Evolutionary conservation across 495 filamentous ascomycete species (phyloP).

Genomic region (Paragyromitra xinjiangensis): DNA sequence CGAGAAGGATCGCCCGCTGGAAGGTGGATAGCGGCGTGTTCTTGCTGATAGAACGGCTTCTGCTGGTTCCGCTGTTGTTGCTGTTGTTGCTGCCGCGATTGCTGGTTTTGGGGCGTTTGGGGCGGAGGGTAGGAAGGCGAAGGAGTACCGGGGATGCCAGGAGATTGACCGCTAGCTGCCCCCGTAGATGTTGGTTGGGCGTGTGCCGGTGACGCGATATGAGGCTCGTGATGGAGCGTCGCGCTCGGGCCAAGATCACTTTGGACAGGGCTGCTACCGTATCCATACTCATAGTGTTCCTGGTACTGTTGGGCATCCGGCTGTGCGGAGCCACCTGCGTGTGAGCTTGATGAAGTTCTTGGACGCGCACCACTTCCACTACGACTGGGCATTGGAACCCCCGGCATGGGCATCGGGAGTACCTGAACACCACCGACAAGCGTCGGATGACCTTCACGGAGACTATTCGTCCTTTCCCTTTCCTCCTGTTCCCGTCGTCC

Average conservation of each 20-base stretch:
- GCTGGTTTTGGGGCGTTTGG: constrained; percentile 51
- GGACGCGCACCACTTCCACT: constrained; percentile 60
- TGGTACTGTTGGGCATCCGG: constrained; percentile 47
- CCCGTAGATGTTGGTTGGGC: constrained; percentile 52
- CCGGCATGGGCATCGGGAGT: constrained; percentile 87
- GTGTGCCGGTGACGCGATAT: constrained; percentile 47
- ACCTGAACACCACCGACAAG: constrained; percentile 93
- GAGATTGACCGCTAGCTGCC: constrained; percentile 55
- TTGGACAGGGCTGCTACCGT: constrained; percentile 49
- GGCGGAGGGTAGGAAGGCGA: constrained; percentile 53
- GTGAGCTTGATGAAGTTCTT: constrained; percentile 54
- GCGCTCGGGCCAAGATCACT: constrained; percentile 49
- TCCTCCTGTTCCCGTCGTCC: constrained; percentile 94
- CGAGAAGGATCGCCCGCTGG: constrained; percentile 46
- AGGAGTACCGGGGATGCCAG: constrained; percentile 48
- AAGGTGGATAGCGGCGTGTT: constrained; percentile 53
- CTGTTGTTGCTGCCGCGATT: constrained; percentile 46
- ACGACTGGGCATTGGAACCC: constrained; percentile 71
- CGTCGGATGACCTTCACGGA: constrained; percentile 87
- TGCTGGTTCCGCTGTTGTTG: constrained; percentile 27
- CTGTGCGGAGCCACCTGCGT: constrained; percentile 52
- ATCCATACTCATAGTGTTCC: constrained; percentile 52
- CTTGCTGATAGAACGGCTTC: constrained; percentile 57
- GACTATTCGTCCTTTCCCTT: constrained; percentile 82
- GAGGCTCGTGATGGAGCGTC: constrained; percentile 45